These are phyloP conservation scores for Euphorbia celastroides DNA, from an alignment of 441 rosid genomes.

Conservation along the genomic window DNA sequence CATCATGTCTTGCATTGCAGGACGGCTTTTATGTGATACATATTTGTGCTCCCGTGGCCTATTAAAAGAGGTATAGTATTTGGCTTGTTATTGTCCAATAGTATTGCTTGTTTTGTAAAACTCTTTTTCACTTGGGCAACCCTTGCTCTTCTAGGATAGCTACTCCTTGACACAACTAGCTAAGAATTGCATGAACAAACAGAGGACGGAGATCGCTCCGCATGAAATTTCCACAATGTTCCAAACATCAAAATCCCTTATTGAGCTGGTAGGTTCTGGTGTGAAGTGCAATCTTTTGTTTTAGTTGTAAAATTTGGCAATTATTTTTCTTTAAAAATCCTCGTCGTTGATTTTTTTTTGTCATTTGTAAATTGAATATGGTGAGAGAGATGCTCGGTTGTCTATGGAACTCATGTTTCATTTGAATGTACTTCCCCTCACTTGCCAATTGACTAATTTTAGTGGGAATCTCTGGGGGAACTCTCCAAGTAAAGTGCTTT, in stretches of 20 bases:
- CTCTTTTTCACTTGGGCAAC: constrained; percentile 19
- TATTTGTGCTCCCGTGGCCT: constrained; percentile 83
- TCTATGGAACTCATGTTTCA: constrained; percentile 99
- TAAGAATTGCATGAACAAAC: constrained; percentile 78
- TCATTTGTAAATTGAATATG: constrained; percentile 67
- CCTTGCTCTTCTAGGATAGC: constrained; percentile 67
- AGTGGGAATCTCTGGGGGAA: constrained; percentile 99
- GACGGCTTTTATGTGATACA: constrained; percentile 92
- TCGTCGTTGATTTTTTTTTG: not conserved
- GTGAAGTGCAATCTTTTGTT: constrained; percentile 11
- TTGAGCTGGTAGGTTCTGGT: constrained; percentile 73
- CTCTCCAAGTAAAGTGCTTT: constrained; percentile 73
- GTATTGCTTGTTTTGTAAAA: constrained; percentile 16
- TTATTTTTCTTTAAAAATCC: not conserved
- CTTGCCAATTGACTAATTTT: constrained; percentile 93
- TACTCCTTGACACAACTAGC: constrained; percentile 93
- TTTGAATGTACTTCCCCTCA: constrained; percentile 93
- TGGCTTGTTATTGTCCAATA: constrained; percentile 6
- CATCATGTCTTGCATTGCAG: constrained; percentile 89
- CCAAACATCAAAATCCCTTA: constrained; percentile 62
- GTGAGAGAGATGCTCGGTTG: constrained; percentile 97
- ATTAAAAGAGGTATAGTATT: constrained; percentile 64
- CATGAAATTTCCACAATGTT: constrained; percentile 81
- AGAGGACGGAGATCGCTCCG: constrained; percentile 80
- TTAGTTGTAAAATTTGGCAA: not conserved